Evolutionary conservation across 306 rosid species (phyloP), one percentile per base, ranked within the genome.

Genomic region (Cucumis cinereus): DNA sequence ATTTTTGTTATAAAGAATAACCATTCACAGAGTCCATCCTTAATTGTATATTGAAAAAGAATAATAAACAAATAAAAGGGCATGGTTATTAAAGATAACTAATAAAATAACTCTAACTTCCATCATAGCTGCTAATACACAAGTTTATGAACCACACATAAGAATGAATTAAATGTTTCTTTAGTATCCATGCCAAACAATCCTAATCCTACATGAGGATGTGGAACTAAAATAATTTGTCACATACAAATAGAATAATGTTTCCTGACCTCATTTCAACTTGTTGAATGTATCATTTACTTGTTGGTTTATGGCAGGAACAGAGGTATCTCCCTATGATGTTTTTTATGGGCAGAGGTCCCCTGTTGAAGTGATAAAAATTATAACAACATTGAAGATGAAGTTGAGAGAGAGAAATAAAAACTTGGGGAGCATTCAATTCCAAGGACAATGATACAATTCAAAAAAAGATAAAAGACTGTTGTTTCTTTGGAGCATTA

Each of bases 311-410:
- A 78, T 80, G 74, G 59, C 72, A 84, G 30, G 86, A 62, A n/a
- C 79, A 82, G 13, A 84, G 85, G 75, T 50, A 84, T 79, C 90
- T 82, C 79, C 88, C 90, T 22, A 82, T 14, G 35, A 82, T 80
- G 78, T 78, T 84, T 10, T 81, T 62, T 1, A 77, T 33, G 9
- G 88, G 85, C 60, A 87, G 88, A 75, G 90, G 76, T 47, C 90
- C 90, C 90, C 90, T 84, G 83, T 79, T 58, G 41, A 60, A 33
- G 33, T 61, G 50, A 45, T 2, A 68, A 52, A 52, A 16, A 35
- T 4, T 12, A 3, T 17, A 35, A 52, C 53, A 6, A 33, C 55
- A 63, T 4, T 4, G 26, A 19, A 62, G 23, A 62, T 30, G 43
- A 62, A 14, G 67, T 30, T 60, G 28, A 22, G 67, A 60, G 41